Evolutionary conservation across 441 rosid genomes (phyloP).

Genomic region (Eruca vesicaria): DNA sequence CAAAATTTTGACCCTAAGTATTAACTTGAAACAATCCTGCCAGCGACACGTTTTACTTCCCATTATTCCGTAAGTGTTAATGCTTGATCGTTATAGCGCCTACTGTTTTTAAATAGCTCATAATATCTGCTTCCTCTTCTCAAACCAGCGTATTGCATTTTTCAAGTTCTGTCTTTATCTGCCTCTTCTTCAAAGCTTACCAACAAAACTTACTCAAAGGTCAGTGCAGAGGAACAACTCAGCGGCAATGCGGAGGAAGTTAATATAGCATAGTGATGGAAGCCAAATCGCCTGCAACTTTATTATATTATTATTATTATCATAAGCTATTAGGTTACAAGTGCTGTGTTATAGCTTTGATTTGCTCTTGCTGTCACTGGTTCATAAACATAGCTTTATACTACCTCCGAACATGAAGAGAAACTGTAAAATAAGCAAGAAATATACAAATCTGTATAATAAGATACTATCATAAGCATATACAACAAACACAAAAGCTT

Average conservation of each 20-base stretch:
- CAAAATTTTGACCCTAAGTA: constrained; percentile 85
- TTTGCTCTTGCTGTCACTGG: too few species aligned
- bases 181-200: constrained; percentile 44
- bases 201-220: constrained; percentile 43
- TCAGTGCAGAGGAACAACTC: constrained; percentile 37
- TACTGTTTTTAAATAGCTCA: constrained; percentile 8
- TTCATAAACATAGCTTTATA: too few species aligned
- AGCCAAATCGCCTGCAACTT: constrained; percentile 7
- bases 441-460: too few species aligned
- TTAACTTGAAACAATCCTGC: too few species aligned
- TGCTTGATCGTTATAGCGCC: constrained; percentile 16
- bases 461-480: too few species aligned
- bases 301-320: not conserved
- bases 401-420: too few species aligned
- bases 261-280: constrained; percentile 16
- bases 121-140: constrained; percentile 1
- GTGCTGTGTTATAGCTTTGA: too few species aligned
- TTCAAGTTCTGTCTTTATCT: constrained; percentile 21
- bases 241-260: constrained; percentile 33
- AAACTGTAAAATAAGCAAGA: too few species aligned
- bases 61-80: too few species aligned
- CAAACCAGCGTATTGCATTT: constrained; percentile 3
- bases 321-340: too few species aligned
- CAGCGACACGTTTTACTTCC: too few species aligned
- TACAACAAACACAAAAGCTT: too few species aligned